Conservation (phyloP, 2,329 filamentous ascomycete species). For the Chalaropsis ovoidea region DNA sequence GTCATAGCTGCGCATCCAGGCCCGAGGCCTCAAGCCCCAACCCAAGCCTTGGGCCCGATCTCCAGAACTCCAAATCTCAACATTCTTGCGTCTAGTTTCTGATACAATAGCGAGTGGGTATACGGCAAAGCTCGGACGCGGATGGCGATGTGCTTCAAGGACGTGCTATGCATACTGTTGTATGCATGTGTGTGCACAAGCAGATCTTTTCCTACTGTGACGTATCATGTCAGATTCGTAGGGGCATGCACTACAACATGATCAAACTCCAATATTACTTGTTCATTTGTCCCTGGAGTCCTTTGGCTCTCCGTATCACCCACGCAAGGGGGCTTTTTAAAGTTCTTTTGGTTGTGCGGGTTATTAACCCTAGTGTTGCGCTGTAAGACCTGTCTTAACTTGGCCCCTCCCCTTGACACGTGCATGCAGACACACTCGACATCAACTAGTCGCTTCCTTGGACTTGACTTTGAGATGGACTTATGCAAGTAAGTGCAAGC, state of each 20-base stretch:
- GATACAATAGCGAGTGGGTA: not conserved
- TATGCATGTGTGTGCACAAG: no score
- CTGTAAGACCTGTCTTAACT: no score
- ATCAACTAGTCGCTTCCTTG: not conserved
- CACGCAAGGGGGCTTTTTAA: not conserved
- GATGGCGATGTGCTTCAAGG: not conserved
- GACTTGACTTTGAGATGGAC: not conserved
- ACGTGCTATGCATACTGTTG: not conserved
- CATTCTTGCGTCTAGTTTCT: not conserved
- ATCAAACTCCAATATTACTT: no score
- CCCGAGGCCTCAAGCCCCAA: not conserved
- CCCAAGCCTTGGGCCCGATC: not conserved
- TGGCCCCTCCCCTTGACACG: no score
- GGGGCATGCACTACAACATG: no score
- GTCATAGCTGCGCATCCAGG: no score
- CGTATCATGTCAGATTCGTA: no score
- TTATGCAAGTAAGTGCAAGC: no score
- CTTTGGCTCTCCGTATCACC: no score
- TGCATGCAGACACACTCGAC: no score
- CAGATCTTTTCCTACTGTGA: no score
- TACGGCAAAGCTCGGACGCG: not conserved
- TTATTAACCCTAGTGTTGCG: not conserved
- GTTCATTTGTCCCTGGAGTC: no score
- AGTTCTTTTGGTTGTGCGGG: not conserved
- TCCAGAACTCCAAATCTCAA: constrained; percentile 1